Base-by-base conservation (phyloP, 1,139 yeast genomes). In the Sugiyamaella castrensis region DNA sequence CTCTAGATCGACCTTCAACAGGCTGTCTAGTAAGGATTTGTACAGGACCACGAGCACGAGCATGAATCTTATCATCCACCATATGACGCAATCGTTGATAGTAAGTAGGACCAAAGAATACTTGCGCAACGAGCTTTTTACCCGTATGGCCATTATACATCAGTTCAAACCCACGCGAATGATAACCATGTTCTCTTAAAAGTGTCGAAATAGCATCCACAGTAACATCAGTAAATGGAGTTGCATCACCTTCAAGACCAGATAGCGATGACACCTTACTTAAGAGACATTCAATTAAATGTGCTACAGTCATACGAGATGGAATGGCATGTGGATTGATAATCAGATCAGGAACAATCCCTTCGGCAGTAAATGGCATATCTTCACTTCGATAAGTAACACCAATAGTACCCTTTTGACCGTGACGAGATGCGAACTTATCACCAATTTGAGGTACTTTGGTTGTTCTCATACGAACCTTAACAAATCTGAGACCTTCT, bases 351-450 rank as follows among this genome's bases (percentile, higher is more conserved):
- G 99, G 99, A 32, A 91, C 97, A 66, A 91, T 72, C 68, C 99
- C 99, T 70, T 92, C 94, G 2, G 87, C 77, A n/a, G 95, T 84
- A 69, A 94, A 92, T 30, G 98, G 99, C 98, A 92, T 92, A 69
- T 92, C 99, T 71, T 92, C 99, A 68, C 92, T 94, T 67, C 98
- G 82, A 68, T 92, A 94, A 0, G 98, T 92, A 54, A 92, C 95
- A 82, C 99, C 99, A 70, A 94, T 91, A 27, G 98, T 94, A 84
- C 99, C 99, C 75, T 92, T 92, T 72, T 94, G 99, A 70, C 99
- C 99, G 76, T 92, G 98, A 74, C 98, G 87, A 39, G 98, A 91
- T 4, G 98, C 98, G 72, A 92, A 92, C 72, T 92, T 92, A 72
- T 92, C 99, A 71, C 99, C 99, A 71, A 94, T 92, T 72, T 92